Evolutionary conservation across 345 rosid genomes (phyloP), one percentile per base, ranked within the genome.

Genomic region (Moringa oleifera): DNA sequence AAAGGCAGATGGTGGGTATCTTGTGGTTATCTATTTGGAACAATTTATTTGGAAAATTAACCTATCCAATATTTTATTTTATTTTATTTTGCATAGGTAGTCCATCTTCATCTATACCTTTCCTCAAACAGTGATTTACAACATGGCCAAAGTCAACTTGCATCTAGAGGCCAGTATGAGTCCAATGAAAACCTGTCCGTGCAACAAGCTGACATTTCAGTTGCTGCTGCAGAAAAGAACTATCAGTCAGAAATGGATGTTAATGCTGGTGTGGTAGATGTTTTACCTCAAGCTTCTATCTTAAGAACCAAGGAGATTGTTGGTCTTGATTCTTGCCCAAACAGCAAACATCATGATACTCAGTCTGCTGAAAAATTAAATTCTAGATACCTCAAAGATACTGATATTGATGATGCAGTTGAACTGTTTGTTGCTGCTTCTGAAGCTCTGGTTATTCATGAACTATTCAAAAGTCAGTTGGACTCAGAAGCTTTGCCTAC

Each of bases 371-470:
- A 61, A 64, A 71, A 65, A 57, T 51, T 41, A 37, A 58, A 68
- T 60, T 58, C 21, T 18, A 70, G 61, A 57, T 59, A 47, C 50
- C 73, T 59, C 4, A 58, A 69, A 47, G 72, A 61, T 62, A 56
- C 59, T 62, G 87, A 83, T 63, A 41, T 74, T 22, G 51, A 58
- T 73, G 76, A 71, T 49, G 82, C 81, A 10, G 71, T 86, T 52
- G 89, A 84, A 63, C 76, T 81, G 45, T 84, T 84, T 19, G 70
- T 86, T 67, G 85, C 89, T 33, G 93, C 93, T 53, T 86, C 87
- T 18, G 93, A 86, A 77, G 86, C 87, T 28, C 53, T 86, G 55
- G 80, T 68, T 60, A 86, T 86, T 53, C 72, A 84, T 72, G 85
- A 82, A 65, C 50, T 82, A 49, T 73, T 77, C 65, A 73, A 64